Evolutionary conservation across 164 flowering plant genomes (phyloP), one percentile per base, ranked within the genome.

Genomic region (Vitis riparia): DNA sequence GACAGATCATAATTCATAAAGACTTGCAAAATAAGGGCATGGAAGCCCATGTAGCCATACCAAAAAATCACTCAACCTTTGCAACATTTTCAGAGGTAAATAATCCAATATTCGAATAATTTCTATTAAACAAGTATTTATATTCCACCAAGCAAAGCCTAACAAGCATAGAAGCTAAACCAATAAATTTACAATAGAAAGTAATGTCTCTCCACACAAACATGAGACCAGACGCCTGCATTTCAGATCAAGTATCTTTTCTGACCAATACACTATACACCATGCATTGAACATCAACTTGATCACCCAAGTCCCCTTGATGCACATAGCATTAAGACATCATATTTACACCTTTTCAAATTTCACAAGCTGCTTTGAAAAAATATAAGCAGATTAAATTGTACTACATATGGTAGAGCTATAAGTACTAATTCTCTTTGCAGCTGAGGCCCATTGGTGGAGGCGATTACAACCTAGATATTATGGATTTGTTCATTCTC

Each of bases 281-380:
- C 16, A 62, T 48, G 56, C 56, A 53, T 53, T 15, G 56, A 13
- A 53, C 7, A 23, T 23, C 27, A 23, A 23, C 27, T 23, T 23
- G 27, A 23, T 23, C 27, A 53, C 7, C 56, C 15, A 56, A 56
- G 9, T 16, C 9, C 9, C 2, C 29, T 16, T n/a, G 9, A 56
- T 32, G 9, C 11, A 27, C 58, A 50, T 68, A 50, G 47, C 65
- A 69, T 50, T 12, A 17, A 6, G 32, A 61, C 62, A 32, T 29
- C 59, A 67, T 63, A 67, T 75, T 55, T 71, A 75, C 78, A 75
- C 4, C 27, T 69, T 32, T 29, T 53, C 58, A 51, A 63, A 63
- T 55, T 63, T 50, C 14, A 63, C 32, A n/a, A 47, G 67, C 67
- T 63, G 55, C 55, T 17, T 23, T n/a, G 19, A 48, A 17, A 19